These are phyloP conservation scores for Hypocrella siamensis DNA, from an alignment of 2,329 filamentous ascomycete genomes.

Conservation along the genomic window DNA sequence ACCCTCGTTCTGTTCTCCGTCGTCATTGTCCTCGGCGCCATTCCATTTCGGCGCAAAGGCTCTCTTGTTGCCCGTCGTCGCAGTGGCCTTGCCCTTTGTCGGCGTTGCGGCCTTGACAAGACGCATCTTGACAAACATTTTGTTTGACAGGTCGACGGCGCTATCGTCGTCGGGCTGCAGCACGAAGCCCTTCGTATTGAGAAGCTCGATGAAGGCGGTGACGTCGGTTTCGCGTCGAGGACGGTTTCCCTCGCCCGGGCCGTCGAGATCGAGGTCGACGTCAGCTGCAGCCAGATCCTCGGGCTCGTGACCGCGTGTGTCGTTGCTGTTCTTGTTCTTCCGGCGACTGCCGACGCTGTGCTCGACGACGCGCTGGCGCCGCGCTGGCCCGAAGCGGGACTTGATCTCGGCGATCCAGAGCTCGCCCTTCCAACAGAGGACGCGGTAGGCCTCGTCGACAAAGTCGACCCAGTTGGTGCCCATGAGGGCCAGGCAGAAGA, in stretches of 20 bases:
- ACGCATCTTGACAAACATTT: conserved; percentile 97
- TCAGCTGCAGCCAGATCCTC: conserved; percentile 46
- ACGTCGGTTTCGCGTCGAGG: conserved; percentile 77
- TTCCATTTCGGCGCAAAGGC: conserved; percentile 39
- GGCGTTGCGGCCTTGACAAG: conserved; percentile 76
- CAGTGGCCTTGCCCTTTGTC: conserved; percentile 53
- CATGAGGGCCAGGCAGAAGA: conserved; percentile 96
- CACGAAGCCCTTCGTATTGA: conserved; percentile 70
- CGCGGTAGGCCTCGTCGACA: conserved; percentile 84
- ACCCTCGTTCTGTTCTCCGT: conserved; percentile 42
- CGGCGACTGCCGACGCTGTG: conserved; percentile 59
- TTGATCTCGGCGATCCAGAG: conserved; percentile 98
- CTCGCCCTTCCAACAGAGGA: conserved; percentile 87
- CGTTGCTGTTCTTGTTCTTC: conserved; percentile 31
- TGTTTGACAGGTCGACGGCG: conserved; percentile 72
- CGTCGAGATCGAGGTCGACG: conserved; percentile 64
- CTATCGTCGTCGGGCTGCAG: conserved; percentile 46
- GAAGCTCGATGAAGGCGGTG: conserved; percentile 68
- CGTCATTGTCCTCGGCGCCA: conserved; percentile 43
- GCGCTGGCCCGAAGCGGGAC: conserved; percentile 51
- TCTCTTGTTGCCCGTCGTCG: conserved; percentile 32
- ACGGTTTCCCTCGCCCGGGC: conserved; percentile 41
- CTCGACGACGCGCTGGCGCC: conserved; percentile 34
- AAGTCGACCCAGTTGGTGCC: conserved; percentile 98
- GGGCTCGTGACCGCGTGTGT: conserved; percentile 32